Evolutionary conservation across 2,329 filamentous ascomycete genomes (phyloP).

Genomic region (Fusarium brevicatenulatum): DNA sequence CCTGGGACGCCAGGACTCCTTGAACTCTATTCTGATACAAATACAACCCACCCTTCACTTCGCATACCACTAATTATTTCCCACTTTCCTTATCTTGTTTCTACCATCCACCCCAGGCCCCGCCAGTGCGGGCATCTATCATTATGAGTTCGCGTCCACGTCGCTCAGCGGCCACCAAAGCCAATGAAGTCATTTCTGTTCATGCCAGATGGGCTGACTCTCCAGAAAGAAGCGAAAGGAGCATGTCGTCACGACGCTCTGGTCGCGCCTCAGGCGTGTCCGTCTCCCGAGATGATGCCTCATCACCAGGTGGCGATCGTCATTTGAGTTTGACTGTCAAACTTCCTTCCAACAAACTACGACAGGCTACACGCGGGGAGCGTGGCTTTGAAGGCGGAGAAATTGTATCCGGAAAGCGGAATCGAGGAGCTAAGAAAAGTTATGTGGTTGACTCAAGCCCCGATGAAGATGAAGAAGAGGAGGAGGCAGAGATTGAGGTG

Average conservation of each 20-base stretch:
- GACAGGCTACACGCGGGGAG: constrained; percentile 59
- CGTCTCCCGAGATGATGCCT: constrained; percentile 57
- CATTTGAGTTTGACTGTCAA: constrained; percentile 61
- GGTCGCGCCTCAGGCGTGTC: constrained; percentile 58
- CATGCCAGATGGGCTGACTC: constrained; percentile 55
- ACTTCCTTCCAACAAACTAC: constrained; percentile 61
- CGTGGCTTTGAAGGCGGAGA: constrained; percentile 57
- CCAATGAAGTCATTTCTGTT: constrained; percentile 56
- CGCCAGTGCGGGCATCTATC: constrained; percentile 37
- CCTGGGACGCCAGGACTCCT: not conserved
- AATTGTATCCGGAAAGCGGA: constrained; percentile 62
- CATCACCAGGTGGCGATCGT: constrained; percentile 58
- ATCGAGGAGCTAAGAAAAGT: constrained; percentile 66
- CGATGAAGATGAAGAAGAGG: constrained; percentile 58
- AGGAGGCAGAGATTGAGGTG: constrained; percentile 51
- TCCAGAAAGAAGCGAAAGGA: constrained; percentile 50
- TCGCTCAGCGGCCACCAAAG: constrained; percentile 55
- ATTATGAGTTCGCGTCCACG: constrained; percentile 61
- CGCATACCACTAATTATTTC: constrained; percentile 5
- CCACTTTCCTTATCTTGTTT: not conserved
- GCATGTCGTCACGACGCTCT: constrained; percentile 64
- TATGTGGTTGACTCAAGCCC: constrained; percentile 68
- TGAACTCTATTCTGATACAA: not conserved
- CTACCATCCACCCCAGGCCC: constrained; percentile 1
- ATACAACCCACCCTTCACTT: constrained; percentile 3